These are phyloP conservation scores for Penicillium paxilli DNA, from an alignment of 495 filamentous ascomycete species.

Conservation along the genomic window DNA sequence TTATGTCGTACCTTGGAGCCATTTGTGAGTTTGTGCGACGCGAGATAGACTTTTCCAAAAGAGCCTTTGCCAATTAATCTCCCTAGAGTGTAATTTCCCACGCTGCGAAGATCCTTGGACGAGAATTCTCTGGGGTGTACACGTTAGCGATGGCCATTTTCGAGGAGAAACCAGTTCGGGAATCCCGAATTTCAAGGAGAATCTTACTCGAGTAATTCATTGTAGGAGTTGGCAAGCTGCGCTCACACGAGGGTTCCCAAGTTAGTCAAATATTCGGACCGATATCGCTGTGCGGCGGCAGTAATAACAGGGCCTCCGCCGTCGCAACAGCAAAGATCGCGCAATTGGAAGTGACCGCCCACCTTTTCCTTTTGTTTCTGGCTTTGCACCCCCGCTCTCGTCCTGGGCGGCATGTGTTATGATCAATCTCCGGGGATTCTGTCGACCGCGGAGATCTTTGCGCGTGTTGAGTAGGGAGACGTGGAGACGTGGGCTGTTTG, in stretches of 20 bases:
- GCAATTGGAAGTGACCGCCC: too few relatives aligned
- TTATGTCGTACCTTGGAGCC: conserved; percentile 83
- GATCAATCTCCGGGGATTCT: conserved; percentile 25
- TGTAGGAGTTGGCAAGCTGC: conserved; percentile 94
- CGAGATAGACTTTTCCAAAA: conserved; percentile 97
- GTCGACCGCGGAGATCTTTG: conserved; percentile 25
- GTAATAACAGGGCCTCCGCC: too few relatives aligned
- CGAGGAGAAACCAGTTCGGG: too few relatives aligned
- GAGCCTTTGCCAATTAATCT: conserved; percentile 94
- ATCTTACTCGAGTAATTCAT: conserved; percentile 86
- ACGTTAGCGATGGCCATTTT: conserved; percentile 11
- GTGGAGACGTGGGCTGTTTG: conserved; percentile 14
- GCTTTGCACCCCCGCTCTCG: conserved; percentile 84
- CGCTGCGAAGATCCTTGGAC: conserved; percentile 82
- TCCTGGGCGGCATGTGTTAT: conserved; percentile 63
- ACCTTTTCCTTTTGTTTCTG: conserved; percentile 96
- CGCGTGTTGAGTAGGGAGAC: conserved; percentile 21
- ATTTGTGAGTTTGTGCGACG: conserved; percentile 96
- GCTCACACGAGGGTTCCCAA: conserved; percentile 7
- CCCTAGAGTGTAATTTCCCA: conserved; percentile 93
- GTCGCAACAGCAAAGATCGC: too few relatives aligned
- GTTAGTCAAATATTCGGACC: conserved; percentile 20
- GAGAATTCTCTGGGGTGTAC: conserved; percentile 76
- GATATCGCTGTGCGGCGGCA: conserved; percentile 3
- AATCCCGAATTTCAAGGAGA: not conserved